Evolutionary conservation across 805 yeast species (phyloP), one percentile per base, ranked within the genome.

Genomic region (Candida namnaoensis): DNA sequence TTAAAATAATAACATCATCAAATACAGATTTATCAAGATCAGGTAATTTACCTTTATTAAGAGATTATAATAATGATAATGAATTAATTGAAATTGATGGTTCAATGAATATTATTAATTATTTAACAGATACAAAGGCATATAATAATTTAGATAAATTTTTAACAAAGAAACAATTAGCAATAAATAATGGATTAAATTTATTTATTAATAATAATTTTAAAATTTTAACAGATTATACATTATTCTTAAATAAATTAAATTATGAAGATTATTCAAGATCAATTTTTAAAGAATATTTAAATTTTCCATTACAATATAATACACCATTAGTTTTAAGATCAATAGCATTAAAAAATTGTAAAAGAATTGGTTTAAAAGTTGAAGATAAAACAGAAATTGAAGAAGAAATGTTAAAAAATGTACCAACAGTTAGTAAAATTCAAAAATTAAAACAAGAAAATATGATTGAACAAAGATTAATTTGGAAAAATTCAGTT

Each of bases 221-320:
- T 32, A 60, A 64, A 11, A 54, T 61, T n/a, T 61, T 80, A 35
- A 74, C 80, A 33, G 71, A 71, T 42, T 82, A 80, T 54, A 75
- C 76, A 39, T 57, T 78, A 32, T 81, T 73, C 48, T 58, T 80
- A 37, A 74, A 78, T 50, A 66, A 70, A 26, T 60, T 57, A 14
- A 82, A 83, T 55, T 83, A 81, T 57, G 82, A 76, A 44, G 56
- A 64, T 11, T 79, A 70, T 49, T 74, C 88, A 5, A 66, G 86
- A 45, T 71, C 72, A 23, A 50, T 72, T 14, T 80, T 80, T 53
- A 63, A 68, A 36, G 49, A 62, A 5, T 69, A 75, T 42, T 58
- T 82, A 15, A 82, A 85, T 7, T 83, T 82, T 62, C 91, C 90
- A 9, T 71, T 81, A 74, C 85, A 82, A 72, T 82, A 82, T 54